phyloP scores from a whole-genome alignment of 306 rosid species.

The Potentilla sterilis region DNA sequence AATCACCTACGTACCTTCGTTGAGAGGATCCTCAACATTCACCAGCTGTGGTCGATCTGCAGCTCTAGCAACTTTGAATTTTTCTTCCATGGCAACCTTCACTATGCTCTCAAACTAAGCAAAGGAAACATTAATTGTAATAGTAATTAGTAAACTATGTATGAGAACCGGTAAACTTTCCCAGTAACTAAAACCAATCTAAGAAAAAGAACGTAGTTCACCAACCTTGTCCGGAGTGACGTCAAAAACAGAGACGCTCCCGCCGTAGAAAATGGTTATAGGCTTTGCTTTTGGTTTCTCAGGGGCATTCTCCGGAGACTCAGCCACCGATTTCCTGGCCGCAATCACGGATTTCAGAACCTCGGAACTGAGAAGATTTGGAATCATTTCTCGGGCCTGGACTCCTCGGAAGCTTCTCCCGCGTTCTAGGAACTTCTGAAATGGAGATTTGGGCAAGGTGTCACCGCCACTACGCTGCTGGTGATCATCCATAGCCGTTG shows the following conservation, averaged over 20 bases:
- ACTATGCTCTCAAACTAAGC: conserved; percentile 39
- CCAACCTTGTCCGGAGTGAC: conserved; percentile 41
- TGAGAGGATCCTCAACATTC: conserved; percentile 16
- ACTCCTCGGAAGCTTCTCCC: conserved; percentile 41
- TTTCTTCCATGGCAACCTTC: conserved; percentile 36
- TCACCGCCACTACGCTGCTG: background rate
- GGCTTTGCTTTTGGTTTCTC: conserved; percentile 24
- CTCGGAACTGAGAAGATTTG: conserved; percentile 33
- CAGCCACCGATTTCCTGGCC: background rate
- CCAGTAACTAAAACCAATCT: background rate
- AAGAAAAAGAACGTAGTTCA: background rate
- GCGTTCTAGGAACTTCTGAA: conserved; percentile 44
- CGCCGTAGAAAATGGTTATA: conserved; percentile 46
- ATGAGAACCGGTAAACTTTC: background rate
- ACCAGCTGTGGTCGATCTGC: conserved; percentile 10
- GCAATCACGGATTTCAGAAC: conserved; percentile 41
- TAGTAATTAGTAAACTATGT: background rate
- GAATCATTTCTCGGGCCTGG: conserved; percentile 11
- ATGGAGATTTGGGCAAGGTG: conserved; percentile 29
- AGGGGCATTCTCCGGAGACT: background rate
- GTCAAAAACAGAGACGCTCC: conserved; percentile 41
- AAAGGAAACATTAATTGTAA: background rate
- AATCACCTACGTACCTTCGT: conserved; percentile 25
- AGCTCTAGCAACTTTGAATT: background rate
- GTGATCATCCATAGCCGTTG: background rate